Conservation (phyloP, 2,329 filamentous ascomycete genomes). For the Fusarium tupiense region DNA sequence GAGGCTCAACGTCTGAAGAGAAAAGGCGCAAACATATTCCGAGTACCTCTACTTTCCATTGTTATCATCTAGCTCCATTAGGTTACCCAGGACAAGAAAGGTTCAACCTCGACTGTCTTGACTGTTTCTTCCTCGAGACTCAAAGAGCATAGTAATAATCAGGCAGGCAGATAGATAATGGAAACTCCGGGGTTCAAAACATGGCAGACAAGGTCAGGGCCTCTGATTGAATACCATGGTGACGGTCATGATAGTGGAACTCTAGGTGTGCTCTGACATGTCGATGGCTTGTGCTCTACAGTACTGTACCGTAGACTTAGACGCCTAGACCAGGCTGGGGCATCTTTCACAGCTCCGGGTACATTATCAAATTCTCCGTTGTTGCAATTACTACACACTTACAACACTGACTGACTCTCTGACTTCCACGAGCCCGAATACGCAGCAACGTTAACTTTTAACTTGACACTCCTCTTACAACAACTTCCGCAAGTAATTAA, state of each 20-base stretch:
- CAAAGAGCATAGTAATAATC: not conserved
- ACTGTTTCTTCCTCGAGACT: constrained; percentile 4
- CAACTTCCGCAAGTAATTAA: not conserved
- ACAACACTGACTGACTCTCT: not conserved
- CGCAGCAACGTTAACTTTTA: constrained; percentile 5
- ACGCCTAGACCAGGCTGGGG: constrained; percentile 1
- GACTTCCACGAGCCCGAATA: constrained; percentile 23
- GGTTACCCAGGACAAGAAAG: not conserved
- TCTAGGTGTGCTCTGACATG: constrained; percentile 31
- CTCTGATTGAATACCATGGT: constrained; percentile 30
- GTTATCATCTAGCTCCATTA: not conserved
- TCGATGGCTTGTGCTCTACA: constrained; percentile 28
- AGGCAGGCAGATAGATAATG: not conserved
- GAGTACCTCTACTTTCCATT: too few species aligned
- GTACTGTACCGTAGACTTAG: not conserved
- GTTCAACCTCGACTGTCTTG: not conserved
- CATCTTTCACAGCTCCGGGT: constrained; percentile 24
- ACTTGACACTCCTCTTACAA: not conserved
- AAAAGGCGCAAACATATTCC: not conserved
- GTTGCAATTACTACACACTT: constrained; percentile 9
- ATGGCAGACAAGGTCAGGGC: constrained; percentile 4
- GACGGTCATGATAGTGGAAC: constrained; percentile 35
- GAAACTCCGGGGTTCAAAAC: constrained; percentile 5
- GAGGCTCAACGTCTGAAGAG: not conserved
- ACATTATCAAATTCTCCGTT: constrained; percentile 17